Percentiles rank a stretch among this genome's conserved stretches.
These are phyloP conservation scores for Malassezia caprae DNA, from an alignment of 1,284 basidiomycete genomes.

Conservation along the genomic window DNA sequence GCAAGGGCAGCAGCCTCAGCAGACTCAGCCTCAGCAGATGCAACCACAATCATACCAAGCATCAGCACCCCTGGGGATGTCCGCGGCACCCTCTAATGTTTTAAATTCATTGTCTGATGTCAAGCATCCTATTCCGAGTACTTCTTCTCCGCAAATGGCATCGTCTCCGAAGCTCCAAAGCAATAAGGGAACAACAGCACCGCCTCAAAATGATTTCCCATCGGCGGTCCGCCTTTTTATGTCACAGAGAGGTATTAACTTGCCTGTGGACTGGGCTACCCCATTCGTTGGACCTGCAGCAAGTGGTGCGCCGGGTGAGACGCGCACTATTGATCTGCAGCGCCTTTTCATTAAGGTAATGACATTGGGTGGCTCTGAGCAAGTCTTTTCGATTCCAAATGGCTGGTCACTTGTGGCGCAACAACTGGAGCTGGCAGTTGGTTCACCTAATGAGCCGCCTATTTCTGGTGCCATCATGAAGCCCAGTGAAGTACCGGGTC, in stretches of 20 bases:
- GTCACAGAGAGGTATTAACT: conserved; percentile 29
- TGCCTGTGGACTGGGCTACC: conserved; percentile 23
- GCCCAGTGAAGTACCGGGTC: conserved; percentile 34
- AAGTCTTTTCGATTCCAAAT: conserved; percentile 23
- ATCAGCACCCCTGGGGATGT: not conserved
- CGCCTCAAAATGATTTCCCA: conserved; percentile 24
- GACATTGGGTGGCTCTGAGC: conserved; percentile 30
- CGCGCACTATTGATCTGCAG: conserved; percentile 33
- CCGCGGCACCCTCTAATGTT: not conserved
- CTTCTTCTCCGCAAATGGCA: not conserved
- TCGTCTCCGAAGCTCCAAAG: not conserved
- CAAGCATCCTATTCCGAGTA: not conserved
- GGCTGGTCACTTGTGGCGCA: conserved; percentile 39
- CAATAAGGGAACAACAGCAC: not conserved
- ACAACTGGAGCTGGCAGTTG: conserved; percentile 33
- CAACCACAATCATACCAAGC: not conserved
- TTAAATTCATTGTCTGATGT: not conserved
- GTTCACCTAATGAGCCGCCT: conserved; percentile 20
- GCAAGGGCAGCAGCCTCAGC: not conserved
- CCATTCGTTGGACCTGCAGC: conserved; percentile 34
- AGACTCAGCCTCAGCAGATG: not conserved
- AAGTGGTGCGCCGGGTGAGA: conserved; percentile 24
- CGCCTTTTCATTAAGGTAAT: conserved; percentile 33
- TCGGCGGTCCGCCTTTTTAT: conserved; percentile 36
- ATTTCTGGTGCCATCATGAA: conserved; percentile 22